Conservation (phyloP, 2,329 filamentous ascomycete species). For the Neopestalotiopsis sp. region DNA sequence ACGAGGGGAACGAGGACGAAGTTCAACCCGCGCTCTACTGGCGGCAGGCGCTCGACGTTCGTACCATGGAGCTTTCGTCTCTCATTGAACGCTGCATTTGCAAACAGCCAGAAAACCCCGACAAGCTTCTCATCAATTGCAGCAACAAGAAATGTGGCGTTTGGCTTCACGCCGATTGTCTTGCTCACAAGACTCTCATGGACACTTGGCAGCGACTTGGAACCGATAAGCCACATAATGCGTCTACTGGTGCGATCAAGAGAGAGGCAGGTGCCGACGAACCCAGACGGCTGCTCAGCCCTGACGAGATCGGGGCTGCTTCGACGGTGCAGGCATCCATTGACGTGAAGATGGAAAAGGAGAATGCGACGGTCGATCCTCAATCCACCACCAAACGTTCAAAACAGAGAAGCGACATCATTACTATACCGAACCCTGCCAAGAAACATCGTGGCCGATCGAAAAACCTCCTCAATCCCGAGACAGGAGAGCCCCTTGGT, state of each 20-base stretch:
- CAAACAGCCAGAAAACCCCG: constrained; percentile 64
- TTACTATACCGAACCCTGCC: constrained; percentile 39
- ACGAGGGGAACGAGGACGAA: constrained; percentile 71
- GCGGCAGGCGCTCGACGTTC: constrained; percentile 66
- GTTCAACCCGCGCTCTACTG: constrained; percentile 65
- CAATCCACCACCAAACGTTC: not conserved
- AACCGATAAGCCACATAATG: constrained; percentile 52
- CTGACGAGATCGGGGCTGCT: constrained; percentile 54
- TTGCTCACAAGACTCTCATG: constrained; percentile 59
- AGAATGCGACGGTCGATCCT: not conserved
- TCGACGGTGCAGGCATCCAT: constrained; percentile 56
- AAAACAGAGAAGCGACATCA: constrained; percentile 34
- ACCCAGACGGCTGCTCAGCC: constrained; percentile 53
- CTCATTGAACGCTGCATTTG: constrained; percentile 64
- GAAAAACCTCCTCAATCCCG: constrained; percentile 43
- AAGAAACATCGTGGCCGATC: constrained; percentile 39
- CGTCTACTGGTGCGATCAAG: constrained; percentile 31
- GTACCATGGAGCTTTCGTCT: constrained; percentile 61
- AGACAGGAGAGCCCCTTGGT: constrained; percentile 42
- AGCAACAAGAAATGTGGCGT: constrained; percentile 57
- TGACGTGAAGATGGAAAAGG: constrained; percentile 53
- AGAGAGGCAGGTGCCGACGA: constrained; percentile 46
- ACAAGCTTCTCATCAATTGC: constrained; percentile 64
- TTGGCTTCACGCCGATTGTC: constrained; percentile 69
- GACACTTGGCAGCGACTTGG: constrained; percentile 56